Percentiles rank a stretch among this genome's conserved stretches.
Evolutionary conservation across 2,329 filamentous ascomycete species (phyloP).

Genomic region (Beauveria scarabaeidicola): DNA sequence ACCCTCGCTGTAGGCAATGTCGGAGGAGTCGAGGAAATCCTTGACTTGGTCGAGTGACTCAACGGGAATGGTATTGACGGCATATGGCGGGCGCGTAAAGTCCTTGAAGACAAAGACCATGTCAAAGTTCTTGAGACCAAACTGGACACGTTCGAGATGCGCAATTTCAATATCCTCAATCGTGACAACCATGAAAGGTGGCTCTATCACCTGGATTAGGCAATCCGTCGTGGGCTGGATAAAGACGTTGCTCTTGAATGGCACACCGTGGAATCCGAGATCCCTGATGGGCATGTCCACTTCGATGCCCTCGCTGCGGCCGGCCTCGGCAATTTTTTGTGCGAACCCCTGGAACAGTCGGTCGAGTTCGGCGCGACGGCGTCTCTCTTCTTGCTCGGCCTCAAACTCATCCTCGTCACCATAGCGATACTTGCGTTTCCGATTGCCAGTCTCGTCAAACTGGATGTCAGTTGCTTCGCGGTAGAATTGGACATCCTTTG

Average conservation of each 20-base stretch:
- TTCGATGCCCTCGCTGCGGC: slow-evolving; percentile 79
- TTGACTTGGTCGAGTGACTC: slow-evolving; percentile 92
- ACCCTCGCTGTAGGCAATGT: slow-evolving; percentile 89
- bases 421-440: slow-evolving; percentile 94
- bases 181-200: slow-evolving; percentile 91
- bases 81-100: slow-evolving; percentile 79
- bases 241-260: slow-evolving; percentile 88
- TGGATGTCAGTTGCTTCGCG: slow-evolving; percentile 96
- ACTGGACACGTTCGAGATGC: slow-evolving; percentile 90
- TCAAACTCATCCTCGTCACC: slow-evolving; percentile 99
- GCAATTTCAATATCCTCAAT: slow-evolving; percentile 94
- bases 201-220: slow-evolving; percentile 91
- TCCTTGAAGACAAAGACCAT: slow-evolving; percentile 98
- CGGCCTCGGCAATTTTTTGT: slow-evolving; percentile 94
- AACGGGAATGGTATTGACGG: slow-evolving; percentile 97
- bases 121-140: slow-evolving; percentile 98
- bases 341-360: slow-evolving; percentile 93
- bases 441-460: slow-evolving; percentile 96
- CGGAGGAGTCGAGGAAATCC: slow-evolving; percentile 92
- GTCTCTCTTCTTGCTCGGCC: slow-evolving; percentile 92
- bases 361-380: slow-evolving; percentile 84
- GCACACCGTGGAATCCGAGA: slow-evolving; percentile 93
- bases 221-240: slow-evolving; percentile 96
- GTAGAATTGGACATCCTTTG: slow-evolving; percentile 97
- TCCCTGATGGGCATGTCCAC: slow-evolving; percentile 97